A percentile compares a stretch with the other conserved stretches of the same genome.
Evolutionary conservation across 1,284 basidiomycete species (phyloP).

Genomic region (Puccinia triticina): DNA sequence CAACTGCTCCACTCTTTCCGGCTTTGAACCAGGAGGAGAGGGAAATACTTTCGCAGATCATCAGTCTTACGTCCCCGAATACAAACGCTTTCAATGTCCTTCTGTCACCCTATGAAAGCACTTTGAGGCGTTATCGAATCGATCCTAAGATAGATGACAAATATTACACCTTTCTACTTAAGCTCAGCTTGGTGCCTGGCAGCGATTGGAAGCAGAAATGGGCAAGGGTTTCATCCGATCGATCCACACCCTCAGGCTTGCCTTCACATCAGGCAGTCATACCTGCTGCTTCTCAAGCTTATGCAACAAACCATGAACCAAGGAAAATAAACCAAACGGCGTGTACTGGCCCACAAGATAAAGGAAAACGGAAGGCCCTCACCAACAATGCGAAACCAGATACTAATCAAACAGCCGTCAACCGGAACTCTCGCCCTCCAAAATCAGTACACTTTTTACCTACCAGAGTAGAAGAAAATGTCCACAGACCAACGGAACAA

Average conservation of each 20-base stretch:
- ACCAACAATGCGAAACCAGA: background rate
- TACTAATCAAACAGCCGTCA: background rate
- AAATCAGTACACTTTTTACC: constrained; percentile 48
- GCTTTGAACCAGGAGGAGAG: constrained; percentile 14
- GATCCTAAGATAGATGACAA: constrained; percentile 44
- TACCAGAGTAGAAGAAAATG: constrained; percentile 4
- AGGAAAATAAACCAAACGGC: background rate
- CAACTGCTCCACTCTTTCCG: constrained; percentile 17
- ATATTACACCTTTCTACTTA: constrained; percentile 42
- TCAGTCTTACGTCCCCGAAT: constrained; percentile 34
- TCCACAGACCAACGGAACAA: background rate
- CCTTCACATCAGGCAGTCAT: background rate
- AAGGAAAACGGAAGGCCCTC: background rate
- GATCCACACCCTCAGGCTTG: background rate
- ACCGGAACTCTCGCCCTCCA: background rate
- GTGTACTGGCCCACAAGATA: background rate
- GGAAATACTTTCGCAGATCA: constrained; percentile 35
- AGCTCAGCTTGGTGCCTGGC: constrained; percentile 47
- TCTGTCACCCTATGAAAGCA: constrained; percentile 27
- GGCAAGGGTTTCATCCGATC: constrained; percentile 2
- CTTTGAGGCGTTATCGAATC: constrained; percentile 29
- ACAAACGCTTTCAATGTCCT: constrained; percentile 48
- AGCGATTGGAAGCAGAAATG: constrained; percentile 50
- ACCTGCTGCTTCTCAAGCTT: background rate
- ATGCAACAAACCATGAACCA: background rate